Evolutionary conservation across 2,329 filamentous ascomycete genomes (phyloP), one percentile per base, ranked within the genome.

Genomic region (Lecanoromycetidae sp.): DNA sequence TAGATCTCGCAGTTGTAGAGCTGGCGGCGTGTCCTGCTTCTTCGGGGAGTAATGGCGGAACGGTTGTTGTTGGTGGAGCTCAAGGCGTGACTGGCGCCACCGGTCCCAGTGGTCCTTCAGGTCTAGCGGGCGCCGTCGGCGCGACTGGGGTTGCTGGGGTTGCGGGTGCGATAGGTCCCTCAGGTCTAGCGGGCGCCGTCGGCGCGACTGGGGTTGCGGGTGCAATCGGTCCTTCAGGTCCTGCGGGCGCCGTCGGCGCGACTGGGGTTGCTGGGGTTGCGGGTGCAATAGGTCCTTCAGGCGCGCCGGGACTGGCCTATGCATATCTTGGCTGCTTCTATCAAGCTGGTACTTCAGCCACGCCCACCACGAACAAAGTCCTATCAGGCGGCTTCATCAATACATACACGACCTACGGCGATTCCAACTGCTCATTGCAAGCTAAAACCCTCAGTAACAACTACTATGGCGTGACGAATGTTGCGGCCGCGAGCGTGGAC

Each of bases 1-100:
- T 56, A 9, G 29, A 49, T 30, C 44, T 56, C 13, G 52, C 39
- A 9, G 29, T 49, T 17, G 29, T 27, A 7, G 38, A 44, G 32
- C 34, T 40, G 13, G 25, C 43, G 6, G 34, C 33, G 22, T 44
- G 33, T 19, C n/a, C 29, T 25, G 27, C 26, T 22, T 13, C 30
- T 37, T 39, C 40, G 12, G 32, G 40, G 13, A 27, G 27, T 22
- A 32, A 15, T 9, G 40, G 40, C 19, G 19, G 19, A 20, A 30
- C 19, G 10, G 40, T 27, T 12, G n/a, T n/a, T 8, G 13, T 13
- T 13, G 38, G 38, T 17, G 38, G 38, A 27, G 15, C 10, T 10
- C 13, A 27, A 8, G 37, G 37, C n/a, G 12, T 17, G 19, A 27
- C 13, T 39, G 44, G 27, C n/a, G n/a, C 44, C 13, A 33, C 26